phyloP scores from a whole-genome alignment of 768 basidiomycete species.

The Leccinum incarnatum region DNA sequence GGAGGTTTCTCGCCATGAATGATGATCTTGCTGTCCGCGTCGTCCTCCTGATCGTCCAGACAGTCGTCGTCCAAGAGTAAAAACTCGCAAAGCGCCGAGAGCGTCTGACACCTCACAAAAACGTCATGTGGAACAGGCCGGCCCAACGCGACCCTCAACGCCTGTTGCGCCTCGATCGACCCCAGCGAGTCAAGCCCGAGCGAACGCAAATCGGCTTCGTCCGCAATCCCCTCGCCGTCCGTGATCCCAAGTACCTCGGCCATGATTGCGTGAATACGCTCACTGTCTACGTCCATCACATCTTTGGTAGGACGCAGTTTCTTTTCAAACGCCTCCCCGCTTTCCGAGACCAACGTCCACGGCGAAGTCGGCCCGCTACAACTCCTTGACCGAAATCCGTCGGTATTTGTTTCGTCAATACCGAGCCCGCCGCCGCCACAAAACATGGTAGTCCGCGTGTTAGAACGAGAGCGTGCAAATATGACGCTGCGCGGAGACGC shows the following conservation, averaged over 20 bases:
- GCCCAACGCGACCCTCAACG: slow-evolving; percentile 40
- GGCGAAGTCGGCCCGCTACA: slow-evolving; percentile 33
- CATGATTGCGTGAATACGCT: slow-evolving; percentile 38
- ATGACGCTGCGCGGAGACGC: slow-evolving; percentile 29
- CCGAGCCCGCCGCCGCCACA: neutral
- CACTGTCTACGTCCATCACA: neutral
- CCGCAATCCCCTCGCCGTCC: slow-evolving; percentile 36
- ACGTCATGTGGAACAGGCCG: slow-evolving; percentile 44
- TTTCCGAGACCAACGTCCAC: slow-evolving; percentile 40
- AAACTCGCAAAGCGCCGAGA: slow-evolving; percentile 13
- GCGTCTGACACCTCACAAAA: slow-evolving; percentile 40
- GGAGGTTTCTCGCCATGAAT: neutral
- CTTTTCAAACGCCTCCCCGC: neutral
- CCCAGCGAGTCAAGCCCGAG: slow-evolving; percentile 66
- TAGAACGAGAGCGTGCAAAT: slow-evolving; percentile 28
- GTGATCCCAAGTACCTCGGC: slow-evolving; percentile 42
- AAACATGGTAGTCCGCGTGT: slow-evolving; percentile 18
- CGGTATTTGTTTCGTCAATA: slow-evolving; percentile 8
- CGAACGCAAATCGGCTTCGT: slow-evolving; percentile 44
- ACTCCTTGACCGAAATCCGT: slow-evolving; percentile 2
- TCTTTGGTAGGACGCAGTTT: neutral
- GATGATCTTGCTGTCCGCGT: neutral
- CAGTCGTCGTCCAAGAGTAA: neutral
- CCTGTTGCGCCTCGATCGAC: slow-evolving; percentile 58
- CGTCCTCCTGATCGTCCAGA: neutral